These are phyloP conservation scores for Berberis vulgaris DNA, from an alignment of 164 flowering plant genomes.

Conservation along the genomic window DNA sequence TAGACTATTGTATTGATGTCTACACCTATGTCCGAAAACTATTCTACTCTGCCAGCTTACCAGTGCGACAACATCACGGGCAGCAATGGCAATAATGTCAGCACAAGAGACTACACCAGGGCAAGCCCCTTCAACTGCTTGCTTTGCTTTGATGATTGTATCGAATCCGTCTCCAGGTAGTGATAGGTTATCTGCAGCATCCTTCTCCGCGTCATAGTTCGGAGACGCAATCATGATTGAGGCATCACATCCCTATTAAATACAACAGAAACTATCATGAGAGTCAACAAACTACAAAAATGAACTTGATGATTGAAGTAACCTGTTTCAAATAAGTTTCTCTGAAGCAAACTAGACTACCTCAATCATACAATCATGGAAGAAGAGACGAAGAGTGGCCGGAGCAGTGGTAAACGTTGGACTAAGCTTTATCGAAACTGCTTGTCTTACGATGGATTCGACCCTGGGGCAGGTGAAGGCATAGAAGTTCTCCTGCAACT, in stretches of 20 bases:
- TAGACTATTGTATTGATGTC: too few species aligned
- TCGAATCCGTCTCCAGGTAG: constrained; percentile 86
- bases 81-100: constrained; percentile 60
- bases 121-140: constrained; percentile 56
- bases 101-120: constrained; percentile 81
- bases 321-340: too few species aligned
- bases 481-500: constrained; percentile 46
- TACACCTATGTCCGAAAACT: background rate
- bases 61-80: constrained; percentile 61
- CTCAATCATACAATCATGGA: constrained; percentile 61
- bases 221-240: constrained; percentile 61
- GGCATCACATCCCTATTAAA: constrained; percentile 69
- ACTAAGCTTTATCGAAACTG: constrained; percentile 34
- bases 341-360: constrained; percentile 17
- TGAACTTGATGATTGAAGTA: too few species aligned
- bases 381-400: constrained; percentile 28
- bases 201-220: constrained; percentile 68
- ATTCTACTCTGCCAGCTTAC: constrained; percentile 21
- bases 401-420: constrained; percentile 57
- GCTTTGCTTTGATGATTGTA: constrained; percentile 59
- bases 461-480: constrained; percentile 44
- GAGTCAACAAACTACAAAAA: too few species aligned
- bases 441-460: constrained; percentile 43
- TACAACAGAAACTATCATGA: background rate
- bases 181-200: constrained; percentile 51